Base-by-base conservation (phyloP, 1,284 basidiomycete species). In the Pholiota adiposa region DNA sequence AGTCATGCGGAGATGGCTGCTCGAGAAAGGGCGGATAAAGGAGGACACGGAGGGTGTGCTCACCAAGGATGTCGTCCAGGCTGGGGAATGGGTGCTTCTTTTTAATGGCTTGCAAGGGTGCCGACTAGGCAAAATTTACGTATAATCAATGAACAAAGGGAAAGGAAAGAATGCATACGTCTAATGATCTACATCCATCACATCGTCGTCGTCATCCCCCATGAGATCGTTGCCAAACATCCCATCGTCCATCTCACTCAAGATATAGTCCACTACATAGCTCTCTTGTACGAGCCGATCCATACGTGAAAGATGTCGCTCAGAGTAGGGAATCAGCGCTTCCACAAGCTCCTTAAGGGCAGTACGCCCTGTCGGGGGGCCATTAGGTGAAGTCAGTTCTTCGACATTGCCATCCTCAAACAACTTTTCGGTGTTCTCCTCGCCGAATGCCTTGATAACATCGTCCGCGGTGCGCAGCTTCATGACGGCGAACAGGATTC, bases 281-380 rank as follows among this genome's bases (percentile, higher is more conserved):
- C 93, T 96, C 71, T 98, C 97, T 75, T 97, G 92, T 43, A 97
- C 83, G 59, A 97, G 78, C 67, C 89, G 85, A 65, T 97, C 94
- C 72, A 96, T 86, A 61, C 97, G 82, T 29, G 86, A 77, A 49
- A 96, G 85, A 76, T 99, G 97, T 49, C 97, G 83, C 72, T 97
- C 93, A 9, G 96, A 97, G 73, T 99, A 99, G 8, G 97, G 94
- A 56, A 98, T 83, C 56, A 98, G 77, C 1, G 87, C 90, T 49
- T 96, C 94, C 4, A 98, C 75, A 58, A 97, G 73, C 60, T 96
- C 93, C 67, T 87, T 89, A 59, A 92, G 71, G 23, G 80, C 77
- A 14, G 80, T 81, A 38, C 75, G 74, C 21, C 79, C 77, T 44
- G 61, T 60, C 31, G 49, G 50, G 38, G 61, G 49, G 19, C 44